These are phyloP conservation scores for Rosa chinensis DNA, from an alignment of 306 rosid species.

Conservation along the genomic window DNA sequence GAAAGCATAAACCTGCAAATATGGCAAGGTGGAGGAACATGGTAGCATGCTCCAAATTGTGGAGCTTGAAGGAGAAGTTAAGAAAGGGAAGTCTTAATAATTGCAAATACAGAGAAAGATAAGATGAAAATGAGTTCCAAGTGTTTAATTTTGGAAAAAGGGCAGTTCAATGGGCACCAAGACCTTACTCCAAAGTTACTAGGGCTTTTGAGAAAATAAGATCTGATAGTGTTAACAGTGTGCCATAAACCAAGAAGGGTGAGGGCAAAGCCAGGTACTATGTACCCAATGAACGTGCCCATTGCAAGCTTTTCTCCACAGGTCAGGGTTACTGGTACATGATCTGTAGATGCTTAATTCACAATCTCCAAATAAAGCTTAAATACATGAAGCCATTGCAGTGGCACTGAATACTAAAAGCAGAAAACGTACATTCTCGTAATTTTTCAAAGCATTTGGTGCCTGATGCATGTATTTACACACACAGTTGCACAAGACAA, in stretches of 20 bases:
- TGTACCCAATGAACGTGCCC: slow-evolving; percentile 69
- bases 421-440: slow-evolving; percentile 23
- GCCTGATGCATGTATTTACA: slow-evolving; percentile 83
- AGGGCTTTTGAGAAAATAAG: slow-evolving; percentile 65
- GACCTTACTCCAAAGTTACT: slow-evolving; percentile 56
- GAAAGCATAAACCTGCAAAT: too few relatives aligned
- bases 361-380: slow-evolving; percentile 29
- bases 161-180: slow-evolving; percentile 57
- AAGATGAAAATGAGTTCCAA: slow-evolving; percentile 68
- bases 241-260: slow-evolving; percentile 81
- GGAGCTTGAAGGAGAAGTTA: slow-evolving; percentile 55
- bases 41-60: slow-evolving; percentile 84
- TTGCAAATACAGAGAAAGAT: slow-evolving; percentile 61
- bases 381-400: slow-evolving; percentile 38
- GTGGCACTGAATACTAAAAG: slow-evolving; percentile 23
- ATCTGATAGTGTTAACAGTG: slow-evolving; percentile 63
- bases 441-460: slow-evolving; percentile 46
- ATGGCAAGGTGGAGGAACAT: slow-evolving; percentile 79
- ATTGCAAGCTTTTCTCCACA: slow-evolving; percentile 38
- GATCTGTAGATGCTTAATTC: slow-evolving; percentile 14
- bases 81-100: slow-evolving; percentile 61
- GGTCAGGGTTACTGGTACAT: slow-evolving; percentile 22
- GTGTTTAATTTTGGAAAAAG: slow-evolving; percentile 57
- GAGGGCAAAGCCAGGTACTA: slow-evolving; percentile 68
- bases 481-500: slow-evolving; percentile 39